Base-by-base conservation (phyloP, 352 stramenopile genomes). In the Globisporangium perplexum region DNA sequence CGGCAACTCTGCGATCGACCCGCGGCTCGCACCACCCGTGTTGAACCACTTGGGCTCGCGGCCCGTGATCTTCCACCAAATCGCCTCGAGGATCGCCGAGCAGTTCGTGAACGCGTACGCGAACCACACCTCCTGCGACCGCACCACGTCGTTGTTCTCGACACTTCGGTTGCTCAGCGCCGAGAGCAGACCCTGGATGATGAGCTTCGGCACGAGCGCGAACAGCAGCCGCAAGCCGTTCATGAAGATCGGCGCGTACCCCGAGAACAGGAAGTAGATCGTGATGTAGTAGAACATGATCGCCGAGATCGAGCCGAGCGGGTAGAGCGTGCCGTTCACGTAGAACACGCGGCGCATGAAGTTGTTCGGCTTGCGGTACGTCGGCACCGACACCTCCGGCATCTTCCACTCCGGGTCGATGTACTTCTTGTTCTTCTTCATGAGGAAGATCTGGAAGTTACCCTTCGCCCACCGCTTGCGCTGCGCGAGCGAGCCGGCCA, bases 341-440 rank as follows among this genome's bases (percentile, higher is more conserved):
- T 90, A 93, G 62, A 93, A 91, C 35, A 93, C 74, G 51, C 73
- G 74, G 26, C 83, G 83, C 80, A 93, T 91, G 55, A 89, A 89
- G 60, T 76, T 81, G 68, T 76, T 90, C 7, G 72, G 69, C 59
- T 89, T 92, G 71, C 74, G 80, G 63, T 90, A 88, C 66, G 84
- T 86, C 2, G 83, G 83, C 23, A 90, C 77, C 26, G 74, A 45
- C 26, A 88, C 78, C 23, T 86, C 66, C 12, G 80, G 83, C 46
- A 66, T 69, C 65, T 90, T 88, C 83, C 83, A 93, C 47, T 93
- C 80, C 14, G 74, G 78, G 53, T 93, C 83, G 10, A 85, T 48
- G 60, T 83, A 75, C 64, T 88, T 84, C 60, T 83, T 85, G 53
- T 84, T 86, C 68, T 93, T 93, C 60, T 87, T 85, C 78, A 90